Evolutionary conservation across 345 rosid species (phyloP), one percentile per base, ranked within the genome.

Genomic region (Ceriops zippeliana): DNA sequence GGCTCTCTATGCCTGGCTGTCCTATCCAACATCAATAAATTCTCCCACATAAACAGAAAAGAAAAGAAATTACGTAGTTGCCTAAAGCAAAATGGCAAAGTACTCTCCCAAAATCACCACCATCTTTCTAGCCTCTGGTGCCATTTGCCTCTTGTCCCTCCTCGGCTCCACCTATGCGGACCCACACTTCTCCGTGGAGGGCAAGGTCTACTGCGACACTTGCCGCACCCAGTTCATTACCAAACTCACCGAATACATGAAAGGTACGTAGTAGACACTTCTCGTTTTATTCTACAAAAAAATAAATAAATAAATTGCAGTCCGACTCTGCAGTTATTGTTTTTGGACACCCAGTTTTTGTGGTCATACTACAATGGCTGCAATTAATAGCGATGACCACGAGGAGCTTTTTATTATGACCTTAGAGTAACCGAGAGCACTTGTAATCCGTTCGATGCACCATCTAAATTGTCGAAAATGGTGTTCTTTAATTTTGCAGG

Each of bases 181-280:
- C 58, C 65, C 47, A 1, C 73, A 62, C 17, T 83, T 87, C 70
- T 54, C 54, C 52, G 83, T 87, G 20, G 82, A 82, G 64, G 89
- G 92, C 35, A 34, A 72, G 37, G 89, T 90, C 49, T 86, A 84
- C 80, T 84, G 90, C 47, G 92, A 86, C 83, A 84, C 83, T 58
- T 90, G 92, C 74, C 88, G 88, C 19, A 71, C 78, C 73, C 86
- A 86, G 66, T 90, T 90, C 80, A 20, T 78, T 9, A 87, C 92
- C 72, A 72, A 78, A 13, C 17, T 87, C 73, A 83, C 83, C 74
- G 49, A 80, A 38, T 72, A 72, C 82, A 73, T 84, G 35, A 38
- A 46, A 71, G 89, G 90, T 84, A 74, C 60, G 17, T 24, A 0
- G 2, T 7, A 10, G 3, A 54, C 15, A 21, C 21, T 0, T 19